Base-by-base conservation (phyloP, 768 basidiomycete genomes). In the Psilocybe sp. region DNA sequence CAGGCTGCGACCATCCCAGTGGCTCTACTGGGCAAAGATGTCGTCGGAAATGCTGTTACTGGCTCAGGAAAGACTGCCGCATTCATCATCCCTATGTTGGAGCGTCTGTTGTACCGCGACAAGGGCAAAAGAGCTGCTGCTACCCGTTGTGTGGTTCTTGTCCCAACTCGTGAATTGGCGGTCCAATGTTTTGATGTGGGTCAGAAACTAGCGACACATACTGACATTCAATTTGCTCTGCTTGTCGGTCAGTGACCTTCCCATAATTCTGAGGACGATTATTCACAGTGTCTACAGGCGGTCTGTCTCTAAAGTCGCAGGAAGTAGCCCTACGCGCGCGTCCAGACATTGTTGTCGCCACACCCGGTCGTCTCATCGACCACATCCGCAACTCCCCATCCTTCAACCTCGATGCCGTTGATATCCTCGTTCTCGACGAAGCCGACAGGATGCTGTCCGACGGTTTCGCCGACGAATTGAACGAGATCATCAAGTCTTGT, bases 61-160 rank as follows among this genome's bases (percentile, higher is more conserved):
- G 97, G 97, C 53, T 97, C 94, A 4, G 97, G 97, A 52, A 99
- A 99, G 75, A 99, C 97, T 1, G 96, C 93, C 9, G 97, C 97
- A 1, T 99, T 98, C 70, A 87, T 89, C 61, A 85, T 98, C 51
- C 97, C 97, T 36, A 88, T 95, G 71, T 68, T 95, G 44, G 97
- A 99, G 67, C 87, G 97, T 50, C 75, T 99, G 28, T 69, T 95
- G 47, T 98, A 95, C 63, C 81, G 97, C 48, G 94, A 98, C 55
- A 86, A 89, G 56, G 88, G 91, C 14, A 90, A 85, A 64, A 88
- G 85, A 55, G 85, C 89, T 13, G 88, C 91, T 15, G 88, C 87
- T 28, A 92, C 87, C 0, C 77, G 97, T 46, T 98, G 97, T 64
- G 80, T 99, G 35, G 78, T 98, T 28, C 81, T 98, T 31, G 92